phyloP scores from a whole-genome alignment of 2,329 filamentous ascomycete species.

The Phaeomoniella chlamydospora region DNA sequence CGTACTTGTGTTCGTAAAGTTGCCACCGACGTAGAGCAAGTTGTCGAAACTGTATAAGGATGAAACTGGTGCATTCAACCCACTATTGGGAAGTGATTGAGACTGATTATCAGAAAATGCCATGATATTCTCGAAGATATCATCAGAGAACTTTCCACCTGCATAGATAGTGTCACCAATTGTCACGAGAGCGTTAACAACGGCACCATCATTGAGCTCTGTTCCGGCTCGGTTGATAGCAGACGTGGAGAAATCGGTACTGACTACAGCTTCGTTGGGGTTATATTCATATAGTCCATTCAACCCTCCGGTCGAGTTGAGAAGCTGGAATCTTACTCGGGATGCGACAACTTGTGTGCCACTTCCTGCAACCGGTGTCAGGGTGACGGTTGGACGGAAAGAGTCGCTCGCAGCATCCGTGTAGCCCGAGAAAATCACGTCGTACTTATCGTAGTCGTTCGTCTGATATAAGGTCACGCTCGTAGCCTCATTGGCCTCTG shows the following conservation, averaged over 20 bases:
- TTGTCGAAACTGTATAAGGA: slow-evolving; percentile 54
- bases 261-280: slow-evolving; percentile 44
- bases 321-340: slow-evolving; percentile 57
- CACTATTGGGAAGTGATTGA: slow-evolving; percentile 49
- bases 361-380: slow-evolving; percentile 50
- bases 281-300: slow-evolving; percentile 88
- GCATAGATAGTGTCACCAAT: slow-evolving; percentile 55
- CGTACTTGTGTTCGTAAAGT: slow-evolving; percentile 61
- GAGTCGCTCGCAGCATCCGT: slow-evolving; percentile 59
- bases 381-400: slow-evolving; percentile 69
- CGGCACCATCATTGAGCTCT: slow-evolving; percentile 51
- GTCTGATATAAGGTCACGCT: slow-evolving; percentile 65
- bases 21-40: slow-evolving; percentile 66
- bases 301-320: slow-evolving; percentile 55
- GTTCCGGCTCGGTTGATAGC: slow-evolving; percentile 63
- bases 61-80: slow-evolving; percentile 66
- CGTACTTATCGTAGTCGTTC: slow-evolving; percentile 94
- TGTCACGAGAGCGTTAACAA: slow-evolving; percentile 54
- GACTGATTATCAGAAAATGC: slow-evolving; percentile 51
- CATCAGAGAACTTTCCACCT: slow-evolving; percentile 69
- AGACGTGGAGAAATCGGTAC: slow-evolving; percentile 54
- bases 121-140: slow-evolving; percentile 60
- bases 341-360: slow-evolving; percentile 77
- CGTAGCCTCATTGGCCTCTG: slow-evolving; percentile 31
- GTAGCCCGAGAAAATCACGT: slow-evolving; percentile 74